Base-by-base conservation (phyloP, 2,329 filamentous ascomycete genomes). In the Phaeoacremonium minimum region DNA sequence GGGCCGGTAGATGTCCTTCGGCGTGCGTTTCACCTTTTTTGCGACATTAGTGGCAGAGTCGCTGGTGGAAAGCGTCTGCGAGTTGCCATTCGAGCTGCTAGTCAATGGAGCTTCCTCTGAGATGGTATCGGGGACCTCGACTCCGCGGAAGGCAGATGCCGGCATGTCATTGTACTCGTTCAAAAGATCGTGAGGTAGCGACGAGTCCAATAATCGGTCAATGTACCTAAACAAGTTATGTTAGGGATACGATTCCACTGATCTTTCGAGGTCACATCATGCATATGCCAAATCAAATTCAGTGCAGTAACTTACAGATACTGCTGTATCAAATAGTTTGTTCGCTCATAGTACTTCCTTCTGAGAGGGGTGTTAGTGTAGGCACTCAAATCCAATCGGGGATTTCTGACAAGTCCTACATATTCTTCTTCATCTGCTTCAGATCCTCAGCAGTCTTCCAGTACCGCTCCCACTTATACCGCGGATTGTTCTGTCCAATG, bases 111-210 rank as follows among this genome's bases (percentile, higher is more conserved):
- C 55, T 53, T 89, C 84, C 54, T 93, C 87, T n/a, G 71, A 64
- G 47, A 93, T 93, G 9, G 86, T 89, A 19, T 77, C 70, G 2
- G 87, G 85, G 6, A 88, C 74, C 47, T 80, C 75, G 40, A 77
- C 53, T 33, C 67, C 64, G 32, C 67, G 69, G 44, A 77, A 71
- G 16, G 70, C 70, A 28, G 69, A 73, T 15, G 69, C 68, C 30
- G 76, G 69, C 33, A 80, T 67, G 45, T 83, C 69, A 45, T 82
- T 82, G 60, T 95, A 96, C 60, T 96, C 90, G 54, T 94, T 90
- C 40, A 97, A 80, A 30, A 97, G 70, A 50, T 91, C 83, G 54
- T 95, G 90, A 3, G 90, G 90, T n/a, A 95, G 77, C 18, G 87
- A 90, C 7, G 88, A 95, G 62, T 95, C 89, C 43, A 97, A 74